Conservation (phyloP, 2,329 filamentous ascomycete species). For the Talaromyces sp. region DNA sequence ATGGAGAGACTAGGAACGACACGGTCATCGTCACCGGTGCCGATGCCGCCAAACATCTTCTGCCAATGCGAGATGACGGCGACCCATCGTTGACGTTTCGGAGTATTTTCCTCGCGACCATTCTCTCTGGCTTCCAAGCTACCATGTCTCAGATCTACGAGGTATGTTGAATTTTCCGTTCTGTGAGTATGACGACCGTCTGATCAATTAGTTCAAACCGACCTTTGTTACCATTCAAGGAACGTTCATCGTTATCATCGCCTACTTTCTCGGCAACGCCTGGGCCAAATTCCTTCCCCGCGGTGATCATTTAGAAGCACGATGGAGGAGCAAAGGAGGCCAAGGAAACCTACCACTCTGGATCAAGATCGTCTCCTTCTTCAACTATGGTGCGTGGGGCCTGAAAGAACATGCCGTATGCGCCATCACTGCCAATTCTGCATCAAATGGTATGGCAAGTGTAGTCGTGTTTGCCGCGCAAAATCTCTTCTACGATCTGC, state of each 20-base stretch:
- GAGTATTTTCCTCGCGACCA: slow-evolving; percentile 49
- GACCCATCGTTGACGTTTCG: slow-evolving; percentile 54
- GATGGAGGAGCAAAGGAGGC: slow-evolving; percentile 45
- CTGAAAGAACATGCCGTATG: slow-evolving; percentile 57
- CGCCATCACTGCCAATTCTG: slow-evolving; percentile 54
- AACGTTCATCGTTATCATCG: slow-evolving; percentile 57
- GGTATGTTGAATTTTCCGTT: slow-evolving; percentile 31
- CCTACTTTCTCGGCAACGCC: slow-evolving; percentile 53
- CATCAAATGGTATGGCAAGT: slow-evolving; percentile 48
- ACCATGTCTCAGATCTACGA: slow-evolving; percentile 56
- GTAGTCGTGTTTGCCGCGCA: slow-evolving; percentile 47
- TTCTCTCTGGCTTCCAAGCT: slow-evolving; percentile 52
- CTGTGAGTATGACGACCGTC: neutral
- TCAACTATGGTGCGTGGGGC: slow-evolving; percentile 53
- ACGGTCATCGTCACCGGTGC: slow-evolving; percentile 51
- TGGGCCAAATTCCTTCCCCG: slow-evolving; percentile 51
- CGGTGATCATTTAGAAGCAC: slow-evolving; percentile 49
- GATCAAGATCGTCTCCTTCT: slow-evolving; percentile 42
- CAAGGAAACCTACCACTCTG: slow-evolving; percentile 42
- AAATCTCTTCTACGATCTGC: slow-evolving; percentile 52
- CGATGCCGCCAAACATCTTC: slow-evolving; percentile 49
- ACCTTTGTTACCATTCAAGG: slow-evolving; percentile 48
- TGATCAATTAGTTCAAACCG: slow-evolving; percentile 49
- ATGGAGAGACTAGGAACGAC: slow-evolving; percentile 41
- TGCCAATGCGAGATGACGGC: slow-evolving; percentile 54